A percentile compares a stretch with the other conserved stretches of the same genome.
These are phyloP conservation scores for Neocucurbitaria cava DNA, from an alignment of 2,329 filamentous ascomycete genomes.

Conservation along the genomic window DNA sequence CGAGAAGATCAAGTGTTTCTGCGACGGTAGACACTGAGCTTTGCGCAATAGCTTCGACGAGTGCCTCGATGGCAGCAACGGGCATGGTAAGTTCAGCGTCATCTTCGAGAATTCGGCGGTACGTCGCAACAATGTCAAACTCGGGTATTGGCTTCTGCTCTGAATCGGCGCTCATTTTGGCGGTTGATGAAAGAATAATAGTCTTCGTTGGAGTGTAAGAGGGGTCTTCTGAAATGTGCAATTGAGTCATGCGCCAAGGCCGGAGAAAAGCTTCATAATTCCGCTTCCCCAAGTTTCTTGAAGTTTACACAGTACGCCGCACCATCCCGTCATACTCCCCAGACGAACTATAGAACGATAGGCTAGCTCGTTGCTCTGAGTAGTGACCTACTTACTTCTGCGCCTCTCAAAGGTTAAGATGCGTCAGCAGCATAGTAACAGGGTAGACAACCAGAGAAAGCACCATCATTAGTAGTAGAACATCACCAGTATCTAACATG, in stretches of 20 bases:
- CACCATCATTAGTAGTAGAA: too few relatives aligned
- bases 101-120: constrained; percentile 67
- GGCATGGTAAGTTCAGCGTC: constrained; percentile 93
- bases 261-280: not conserved
- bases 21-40: constrained; percentile 85
- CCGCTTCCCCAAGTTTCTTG: not conserved
- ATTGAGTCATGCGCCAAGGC: constrained; percentile 20
- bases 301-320: too few relatives aligned
- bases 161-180: constrained; percentile 34
- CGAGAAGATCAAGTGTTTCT: constrained; percentile 88
- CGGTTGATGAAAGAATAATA: constrained; percentile 1
- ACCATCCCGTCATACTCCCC: not conserved
- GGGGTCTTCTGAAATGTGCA: constrained; percentile 21
- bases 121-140: constrained; percentile 68
- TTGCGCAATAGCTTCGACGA: constrained; percentile 84
- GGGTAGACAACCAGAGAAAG: not conserved
- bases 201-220: constrained; percentile 17
- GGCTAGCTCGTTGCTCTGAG: not conserved
- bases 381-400: not conserved
- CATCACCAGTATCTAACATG: too few relatives aligned
- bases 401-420: not conserved
- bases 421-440: not conserved
- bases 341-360: not conserved
- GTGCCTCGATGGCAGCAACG: constrained; percentile 89
- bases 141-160: constrained; percentile 25